Evolutionary conservation across 306 rosid species (phyloP).

Genomic region (Vigna hirtella): DNA sequence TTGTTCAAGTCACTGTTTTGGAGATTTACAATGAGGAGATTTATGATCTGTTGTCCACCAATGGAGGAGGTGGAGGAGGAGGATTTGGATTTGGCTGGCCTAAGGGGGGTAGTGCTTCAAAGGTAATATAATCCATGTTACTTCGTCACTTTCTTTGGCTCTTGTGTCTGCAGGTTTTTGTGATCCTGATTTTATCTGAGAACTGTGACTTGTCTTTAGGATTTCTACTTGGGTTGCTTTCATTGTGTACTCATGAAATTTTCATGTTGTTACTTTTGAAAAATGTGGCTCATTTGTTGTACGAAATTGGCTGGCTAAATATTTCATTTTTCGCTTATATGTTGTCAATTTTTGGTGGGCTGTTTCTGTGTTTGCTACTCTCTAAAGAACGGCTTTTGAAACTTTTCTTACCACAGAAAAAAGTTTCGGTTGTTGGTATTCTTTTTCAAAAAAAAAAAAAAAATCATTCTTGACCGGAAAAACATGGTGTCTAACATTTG

Average conservation of each 20-base stretch:
- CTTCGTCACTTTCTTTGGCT: not conserved
- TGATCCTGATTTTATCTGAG: not conserved
- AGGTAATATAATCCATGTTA: constrained; percentile 59
- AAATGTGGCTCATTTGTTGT: not conserved
- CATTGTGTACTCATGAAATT: not conserved
- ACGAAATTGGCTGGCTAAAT: not conserved
- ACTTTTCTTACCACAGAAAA: constrained; percentile 5
- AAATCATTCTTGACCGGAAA: not conserved
- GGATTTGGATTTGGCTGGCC: constrained; percentile 91
- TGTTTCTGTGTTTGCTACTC: constrained; percentile 10
- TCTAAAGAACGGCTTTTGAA: not conserved
- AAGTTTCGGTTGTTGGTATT: not conserved
- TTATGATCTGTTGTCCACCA: constrained; percentile 79
- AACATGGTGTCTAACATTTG: not conserved
- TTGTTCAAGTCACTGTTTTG: constrained; percentile 92
- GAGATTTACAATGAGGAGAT: constrained; percentile 98
- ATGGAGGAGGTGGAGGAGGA: constrained; percentile 67
- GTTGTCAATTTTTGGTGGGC: constrained; percentile 21
- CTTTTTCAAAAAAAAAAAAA: not conserved
- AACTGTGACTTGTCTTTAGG: constrained; percentile 8
- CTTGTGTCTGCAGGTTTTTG: not conserved
- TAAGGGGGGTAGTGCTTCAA: constrained; percentile 78
- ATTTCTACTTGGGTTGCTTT: constrained; percentile 21
- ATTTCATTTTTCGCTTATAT: not conserved
- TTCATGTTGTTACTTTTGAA: not conserved